Percentiles rank a stretch among this genome's conserved stretches.
Conservation (phyloP, 192 early-diverging fungal species). For the Powellomyces hirtus region DNA sequence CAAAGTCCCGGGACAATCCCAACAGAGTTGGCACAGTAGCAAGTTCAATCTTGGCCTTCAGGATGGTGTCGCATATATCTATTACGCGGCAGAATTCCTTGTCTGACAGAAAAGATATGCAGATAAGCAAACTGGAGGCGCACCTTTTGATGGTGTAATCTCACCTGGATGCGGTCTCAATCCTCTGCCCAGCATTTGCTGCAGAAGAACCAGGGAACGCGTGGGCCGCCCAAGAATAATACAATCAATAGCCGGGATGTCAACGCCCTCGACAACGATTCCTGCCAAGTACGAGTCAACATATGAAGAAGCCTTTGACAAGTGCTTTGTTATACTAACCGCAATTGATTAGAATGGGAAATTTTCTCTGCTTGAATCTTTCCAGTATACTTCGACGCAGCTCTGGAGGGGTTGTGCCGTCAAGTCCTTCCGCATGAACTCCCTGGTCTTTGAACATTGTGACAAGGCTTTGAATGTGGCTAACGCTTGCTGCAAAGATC, state of each 20-base stretch:
- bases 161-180: conserved; percentile 55
- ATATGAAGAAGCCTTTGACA: too few relatives aligned
- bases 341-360: conserved; percentile 88
- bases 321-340: too few relatives aligned
- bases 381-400: conserved; percentile 59
- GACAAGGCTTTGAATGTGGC: conserved; percentile 64
- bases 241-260: conserved; percentile 88
- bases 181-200: conserved; percentile 96
- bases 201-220: conserved; percentile 76
- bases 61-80: conserved; percentile 82
- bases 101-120: too few relatives aligned
- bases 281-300: too few relatives aligned
- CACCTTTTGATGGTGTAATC: background rate
- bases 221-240: conserved; percentile 87
- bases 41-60: conserved; percentile 28
- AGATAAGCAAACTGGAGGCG: background rate
- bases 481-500: conserved; percentile 86
- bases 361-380: conserved; percentile 55
- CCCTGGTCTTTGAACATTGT: conserved; percentile 50
- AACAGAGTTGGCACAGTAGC: conserved; percentile 77
- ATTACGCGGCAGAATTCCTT: conserved; percentile 80
- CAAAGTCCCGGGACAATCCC: conserved; percentile 64
- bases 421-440: conserved; percentile 40
- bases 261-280: conserved; percentile 69
- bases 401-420: conserved; percentile 51